Conservation (phyloP, 805 yeast species). For the Allodekkera sacchari region DNA sequence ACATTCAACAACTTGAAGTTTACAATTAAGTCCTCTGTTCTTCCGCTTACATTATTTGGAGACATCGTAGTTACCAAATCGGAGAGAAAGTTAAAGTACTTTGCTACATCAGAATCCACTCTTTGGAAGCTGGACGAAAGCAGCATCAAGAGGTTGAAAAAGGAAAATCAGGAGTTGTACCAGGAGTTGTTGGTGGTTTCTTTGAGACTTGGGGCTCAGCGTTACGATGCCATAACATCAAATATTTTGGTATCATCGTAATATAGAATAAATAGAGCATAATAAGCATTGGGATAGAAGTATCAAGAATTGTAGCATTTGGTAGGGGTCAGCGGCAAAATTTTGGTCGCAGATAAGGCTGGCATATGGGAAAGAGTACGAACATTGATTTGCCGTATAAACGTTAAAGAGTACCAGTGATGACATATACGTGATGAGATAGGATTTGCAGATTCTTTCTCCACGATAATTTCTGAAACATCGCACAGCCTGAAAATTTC, state of each 20-base stretch:
- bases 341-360: too few species aligned
- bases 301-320: too few species aligned
- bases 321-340: too few species aligned
- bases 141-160: conserved; percentile 36
- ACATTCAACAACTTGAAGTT: conserved; percentile 29
- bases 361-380: too few species aligned
- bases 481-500: too few species aligned
- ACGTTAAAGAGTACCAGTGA: too few species aligned
- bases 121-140: conserved; percentile 59
- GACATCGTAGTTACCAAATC: conserved; percentile 35
- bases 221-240: conserved; percentile 70
- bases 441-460: too few species aligned
- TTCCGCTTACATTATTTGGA: conserved; percentile 73
- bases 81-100: conserved; percentile 33
- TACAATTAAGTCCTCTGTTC: conserved; percentile 29
- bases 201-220: conserved; percentile 53
- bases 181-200: conserved; percentile 58
- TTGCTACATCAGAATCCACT: conserved; percentile 39
- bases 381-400: too few species aligned
- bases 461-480: too few species aligned
- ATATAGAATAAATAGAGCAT: not conserved
- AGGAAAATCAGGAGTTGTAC: conserved; percentile 44
- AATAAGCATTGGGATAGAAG: not conserved
- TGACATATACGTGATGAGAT: too few species aligned
- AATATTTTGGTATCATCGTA: conserved; percentile 48